Conservation (phyloP, 306 rosid genomes). For the Erythrophleum fordii region DNA sequence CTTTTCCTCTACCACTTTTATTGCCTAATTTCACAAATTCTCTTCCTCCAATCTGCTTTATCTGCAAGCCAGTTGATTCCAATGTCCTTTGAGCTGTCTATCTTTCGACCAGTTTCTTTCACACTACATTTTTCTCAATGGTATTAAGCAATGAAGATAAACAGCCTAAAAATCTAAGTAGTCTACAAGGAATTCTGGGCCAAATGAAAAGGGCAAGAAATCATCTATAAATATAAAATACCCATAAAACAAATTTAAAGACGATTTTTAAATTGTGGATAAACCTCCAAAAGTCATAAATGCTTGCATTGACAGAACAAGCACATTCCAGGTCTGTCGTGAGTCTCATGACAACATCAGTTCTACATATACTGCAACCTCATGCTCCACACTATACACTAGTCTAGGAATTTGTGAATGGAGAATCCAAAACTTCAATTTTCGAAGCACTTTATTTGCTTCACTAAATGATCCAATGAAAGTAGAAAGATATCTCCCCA, state of each 20-base stretch:
- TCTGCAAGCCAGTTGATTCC: no score
- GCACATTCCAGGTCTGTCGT: not conserved
- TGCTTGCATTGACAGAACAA: conserved; percentile 6
- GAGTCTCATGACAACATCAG: not conserved
- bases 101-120: no score
- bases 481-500: not conserved
- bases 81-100: no score
- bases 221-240: not conserved
- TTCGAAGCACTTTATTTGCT: not conserved
- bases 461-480: not conserved
- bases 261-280: not conserved
- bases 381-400: not conserved
- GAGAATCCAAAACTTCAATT: not conserved
- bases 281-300: conserved; percentile 3
- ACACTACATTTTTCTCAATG: no score
- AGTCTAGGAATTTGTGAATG: not conserved
- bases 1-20: not conserved
- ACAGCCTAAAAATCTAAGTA: not conserved
- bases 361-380: not conserved
- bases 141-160: no score
- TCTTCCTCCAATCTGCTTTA: no score
- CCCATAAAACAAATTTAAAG: not conserved
- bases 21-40: not conserved
- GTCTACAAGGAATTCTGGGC: conserved; percentile 12
- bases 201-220: not conserved